A percentile compares a stretch with the other conserved stretches of the same genome.
phyloP scores from a whole-genome alignment of 2,329 filamentous ascomycete species.

The Aureobasidium namibiae region DNA sequence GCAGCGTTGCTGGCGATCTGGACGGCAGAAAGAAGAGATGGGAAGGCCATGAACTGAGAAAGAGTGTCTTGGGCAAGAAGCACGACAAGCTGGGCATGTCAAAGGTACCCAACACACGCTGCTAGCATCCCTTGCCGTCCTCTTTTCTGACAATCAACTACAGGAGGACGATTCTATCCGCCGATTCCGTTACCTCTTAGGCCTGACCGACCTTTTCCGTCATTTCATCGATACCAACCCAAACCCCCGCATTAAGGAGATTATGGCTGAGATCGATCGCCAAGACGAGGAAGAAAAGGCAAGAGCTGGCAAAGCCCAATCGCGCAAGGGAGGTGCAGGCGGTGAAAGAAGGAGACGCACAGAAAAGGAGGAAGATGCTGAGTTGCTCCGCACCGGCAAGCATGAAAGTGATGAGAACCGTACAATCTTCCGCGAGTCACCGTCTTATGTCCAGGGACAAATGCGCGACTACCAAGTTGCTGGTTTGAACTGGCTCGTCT shows the following conservation, averaged over 20 bases:
- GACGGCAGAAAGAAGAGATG: slow-evolving; percentile 72
- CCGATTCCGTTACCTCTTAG: slow-evolving; percentile 88
- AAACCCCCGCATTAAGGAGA: slow-evolving; percentile 86
- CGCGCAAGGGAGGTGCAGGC: slow-evolving; percentile 75
- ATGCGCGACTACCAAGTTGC: slow-evolving; percentile 98
- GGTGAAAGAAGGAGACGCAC: slow-evolving; percentile 76
- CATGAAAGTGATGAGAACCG: slow-evolving; percentile 68
- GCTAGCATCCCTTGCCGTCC: neutral
- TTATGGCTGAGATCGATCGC: slow-evolving; percentile 89
- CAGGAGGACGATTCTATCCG: slow-evolving; percentile 93
- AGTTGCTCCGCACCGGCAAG: slow-evolving; percentile 78
- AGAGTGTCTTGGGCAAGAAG: slow-evolving; percentile 90
- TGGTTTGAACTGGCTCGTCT: slow-evolving; percentile 95
- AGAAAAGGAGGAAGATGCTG: slow-evolving; percentile 95
- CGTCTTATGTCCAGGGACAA: slow-evolving; percentile 72
- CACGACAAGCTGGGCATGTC: slow-evolving; percentile 86
- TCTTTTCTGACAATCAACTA: neutral
- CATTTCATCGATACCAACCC: slow-evolving; percentile 98
- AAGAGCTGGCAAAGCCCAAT: slow-evolving; percentile 62
- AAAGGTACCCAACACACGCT: slow-evolving; percentile 43
- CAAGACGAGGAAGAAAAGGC: slow-evolving; percentile 70
- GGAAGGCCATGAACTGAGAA: slow-evolving; percentile 80
- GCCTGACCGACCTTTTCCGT: slow-evolving; percentile 91
- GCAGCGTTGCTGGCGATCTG: slow-evolving; percentile 74
- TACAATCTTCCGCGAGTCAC: slow-evolving; percentile 89